phyloP scores from a whole-genome alignment of 257 asterid species.

The Linderniella brevidens region DNA sequence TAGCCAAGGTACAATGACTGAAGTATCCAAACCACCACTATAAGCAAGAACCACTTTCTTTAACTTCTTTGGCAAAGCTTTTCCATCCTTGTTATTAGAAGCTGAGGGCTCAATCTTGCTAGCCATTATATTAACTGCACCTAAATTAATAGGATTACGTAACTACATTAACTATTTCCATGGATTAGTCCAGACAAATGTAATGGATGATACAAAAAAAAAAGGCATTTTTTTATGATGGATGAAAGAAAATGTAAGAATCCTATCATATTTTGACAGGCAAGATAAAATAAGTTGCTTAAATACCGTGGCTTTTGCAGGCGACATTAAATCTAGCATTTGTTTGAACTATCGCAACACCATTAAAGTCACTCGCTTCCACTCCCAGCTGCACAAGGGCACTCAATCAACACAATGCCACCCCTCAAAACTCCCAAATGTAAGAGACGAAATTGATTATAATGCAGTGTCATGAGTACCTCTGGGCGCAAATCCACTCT shows the following conservation, averaged over 20 bases:
- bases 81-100: constrained; percentile 24
- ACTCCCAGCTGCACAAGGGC: constrained; percentile 30
- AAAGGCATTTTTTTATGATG: neutral
- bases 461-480: constrained; percentile 27
- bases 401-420: neutral
- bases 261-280: constrained; percentile 2
- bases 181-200: neutral
- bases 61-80: constrained; percentile 41
- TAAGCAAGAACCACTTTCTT: constrained; percentile 91
- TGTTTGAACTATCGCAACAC: constrained; percentile 28
- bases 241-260: neutral
- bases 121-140: constrained; percentile 54
- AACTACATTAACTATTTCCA: too few relatives aligned
- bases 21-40: constrained; percentile 94
- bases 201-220: neutral
- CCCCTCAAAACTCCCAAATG: constrained; percentile 2
- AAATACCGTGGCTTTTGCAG: constrained; percentile 27
- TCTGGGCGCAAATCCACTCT: constrained; percentile 20
- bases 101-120: constrained; percentile 33
- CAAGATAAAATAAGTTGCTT: too few relatives aligned
- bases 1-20: constrained; percentile 98
- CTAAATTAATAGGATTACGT: neutral
- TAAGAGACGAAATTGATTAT: neutral
- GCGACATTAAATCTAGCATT: constrained; percentile 14
- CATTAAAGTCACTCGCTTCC: constrained; percentile 39